Evolutionary conservation across 345 rosid species (phyloP).

Genomic region (Pseudoturritis turrita): DNA sequence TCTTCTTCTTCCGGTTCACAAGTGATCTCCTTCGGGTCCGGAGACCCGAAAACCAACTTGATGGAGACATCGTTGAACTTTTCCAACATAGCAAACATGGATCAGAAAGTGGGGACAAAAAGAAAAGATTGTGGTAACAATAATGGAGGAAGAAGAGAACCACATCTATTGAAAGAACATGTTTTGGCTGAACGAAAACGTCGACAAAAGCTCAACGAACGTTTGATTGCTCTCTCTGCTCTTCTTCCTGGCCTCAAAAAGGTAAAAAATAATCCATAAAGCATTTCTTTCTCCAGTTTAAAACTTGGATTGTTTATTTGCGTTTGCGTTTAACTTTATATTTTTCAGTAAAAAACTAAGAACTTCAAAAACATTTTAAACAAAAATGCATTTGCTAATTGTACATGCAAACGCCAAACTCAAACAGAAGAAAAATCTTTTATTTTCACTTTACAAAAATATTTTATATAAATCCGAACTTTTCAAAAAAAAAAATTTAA

Average conservation of each 20-base stretch:
- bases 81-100: conserved; percentile 4
- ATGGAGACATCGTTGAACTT: conserved; percentile 23
- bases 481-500: no score
- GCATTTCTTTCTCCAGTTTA: not conserved
- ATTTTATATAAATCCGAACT: no score
- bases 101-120: not conserved
- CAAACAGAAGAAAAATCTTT: not conserved
- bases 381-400: no score
- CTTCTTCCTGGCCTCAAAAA: conserved; percentile 80
- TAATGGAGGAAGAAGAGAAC: conserved; percentile 25
- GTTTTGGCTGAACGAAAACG: conserved; percentile 87
- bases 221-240: conserved; percentile 72
- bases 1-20: conserved; percentile 17
- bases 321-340: no score
- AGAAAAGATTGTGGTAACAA: conserved; percentile 17
- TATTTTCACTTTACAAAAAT: not conserved
- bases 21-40: conserved; percentile 27
- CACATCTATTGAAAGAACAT: conserved; percentile 49
- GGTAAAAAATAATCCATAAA: conserved; percentile 3
- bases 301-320: not conserved
- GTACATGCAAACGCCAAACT: not conserved
- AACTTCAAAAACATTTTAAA: not conserved
- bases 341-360: no score
- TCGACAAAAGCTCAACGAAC: conserved; percentile 71
- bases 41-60: not conserved